phyloP scores from a whole-genome alignment of 805 yeast genomes.

The Naumovozyma castellii region DNA sequence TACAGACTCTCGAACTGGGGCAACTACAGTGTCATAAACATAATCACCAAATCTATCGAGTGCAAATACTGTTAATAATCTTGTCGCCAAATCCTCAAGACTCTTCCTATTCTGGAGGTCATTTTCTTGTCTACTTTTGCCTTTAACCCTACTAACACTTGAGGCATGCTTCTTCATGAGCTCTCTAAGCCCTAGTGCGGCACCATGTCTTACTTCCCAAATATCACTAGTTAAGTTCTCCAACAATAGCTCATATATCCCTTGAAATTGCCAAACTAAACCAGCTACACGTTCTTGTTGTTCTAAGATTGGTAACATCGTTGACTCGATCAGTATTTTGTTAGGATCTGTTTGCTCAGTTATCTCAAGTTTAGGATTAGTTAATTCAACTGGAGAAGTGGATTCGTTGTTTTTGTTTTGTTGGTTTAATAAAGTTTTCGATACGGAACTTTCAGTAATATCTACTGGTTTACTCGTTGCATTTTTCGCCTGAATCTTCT shows the following conservation, averaged over 20 bases:
- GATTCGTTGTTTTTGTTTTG: conserved; percentile 17
- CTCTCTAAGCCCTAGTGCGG: conserved; percentile 86
- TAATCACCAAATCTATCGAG: conserved; percentile 94
- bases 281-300: conserved; percentile 65
- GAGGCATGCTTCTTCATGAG: conserved; percentile 60
- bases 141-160: conserved; percentile 75
- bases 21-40: conserved; percentile 94
- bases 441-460: conserved; percentile 60
- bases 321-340: conserved; percentile 78
- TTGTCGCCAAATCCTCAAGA: conserved; percentile 78
- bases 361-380: conserved; percentile 43
- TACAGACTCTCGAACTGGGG: conserved; percentile 94
- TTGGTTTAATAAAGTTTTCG: conserved; percentile 32
- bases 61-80: conserved; percentile 78
- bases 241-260: conserved; percentile 72
- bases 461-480: conserved; percentile 49
- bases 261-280: conserved; percentile 88
- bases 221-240: conserved; percentile 71
- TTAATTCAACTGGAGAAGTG: conserved; percentile 14
- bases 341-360: conserved; percentile 75
- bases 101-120: conserved; percentile 54
- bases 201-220: conserved; percentile 97
- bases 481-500: conserved; percentile 58
- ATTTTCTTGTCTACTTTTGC: conserved; percentile 53
- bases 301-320: conserved; percentile 55